Evolutionary conservation across 2,329 filamentous ascomycete species (phyloP).

Genomic region (Ophiostoma australiae): DNA sequence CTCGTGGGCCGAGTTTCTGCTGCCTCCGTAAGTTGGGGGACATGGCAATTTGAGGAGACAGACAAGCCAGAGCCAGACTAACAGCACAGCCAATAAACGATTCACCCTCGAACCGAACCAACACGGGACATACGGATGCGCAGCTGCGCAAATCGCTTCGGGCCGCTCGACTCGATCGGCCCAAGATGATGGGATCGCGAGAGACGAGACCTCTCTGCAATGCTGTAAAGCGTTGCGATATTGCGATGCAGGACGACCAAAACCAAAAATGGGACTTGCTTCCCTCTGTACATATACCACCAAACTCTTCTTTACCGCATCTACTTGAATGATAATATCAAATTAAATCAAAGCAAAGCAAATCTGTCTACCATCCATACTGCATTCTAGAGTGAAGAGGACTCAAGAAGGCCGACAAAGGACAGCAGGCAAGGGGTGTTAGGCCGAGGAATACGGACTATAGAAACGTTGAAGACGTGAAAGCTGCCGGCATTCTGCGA

Average conservation of each 20-base stretch:
- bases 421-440: too few relatives aligned
- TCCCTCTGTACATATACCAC: conserved; percentile 16
- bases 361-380: too few relatives aligned
- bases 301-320: not conserved
- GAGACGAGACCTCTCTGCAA: not conserved
- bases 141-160: not conserved
- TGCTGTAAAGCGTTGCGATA: not conserved
- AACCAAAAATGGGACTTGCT: not conserved
- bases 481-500: not conserved
- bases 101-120: not conserved
- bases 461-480: too few relatives aligned
- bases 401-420: too few relatives aligned
- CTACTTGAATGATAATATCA: not conserved
- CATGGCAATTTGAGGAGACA: not conserved
- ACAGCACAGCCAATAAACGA: conserved; percentile 13
- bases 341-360: not conserved
- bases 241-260: not conserved
- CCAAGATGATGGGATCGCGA: not conserved
- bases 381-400: too few relatives aligned
- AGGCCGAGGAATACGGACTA: not conserved
- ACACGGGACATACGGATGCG: not conserved
- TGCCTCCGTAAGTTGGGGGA: conserved; percentile 42
- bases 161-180: not conserved
- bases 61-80: not conserved
- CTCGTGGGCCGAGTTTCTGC: conserved; percentile 53